Evolutionary conservation across 306 rosid genomes (phyloP), one percentile per base, ranked within the genome.

Genomic region (Leucaena leucocephala): DNA sequence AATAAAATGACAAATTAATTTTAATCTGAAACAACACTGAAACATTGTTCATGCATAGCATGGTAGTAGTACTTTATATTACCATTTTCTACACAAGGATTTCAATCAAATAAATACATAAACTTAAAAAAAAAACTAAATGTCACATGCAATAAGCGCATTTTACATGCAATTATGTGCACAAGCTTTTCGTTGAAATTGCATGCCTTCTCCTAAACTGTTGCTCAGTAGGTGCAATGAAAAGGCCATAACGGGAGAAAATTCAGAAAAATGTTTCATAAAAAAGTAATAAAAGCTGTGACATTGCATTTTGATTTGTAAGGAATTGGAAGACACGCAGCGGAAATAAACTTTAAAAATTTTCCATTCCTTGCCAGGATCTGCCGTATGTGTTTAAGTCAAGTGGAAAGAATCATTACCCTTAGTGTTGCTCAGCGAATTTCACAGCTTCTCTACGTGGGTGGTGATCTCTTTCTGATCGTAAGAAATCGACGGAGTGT

Each of bases 1-100:
- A 27, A 36, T 15, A 74, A 80, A 66, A 13, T 45, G 49, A 75
- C 66, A 83, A 17, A 13, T 61, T 57, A 68, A 39, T 42, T 43
- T 10, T 40, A 19, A 48, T 62, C 33, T 39, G 11, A 43, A 68
- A 40, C 9, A 21, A 11, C n/a, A 21, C 8, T 69, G 21, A 69
- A 69, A 45, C 19, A 44, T 45, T 69, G 39, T 5, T 6, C 14
- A 4, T 43, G 55, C 6, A n/a, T 21, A 9, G 55, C 55, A 15
- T 49, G 19, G 19, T 14, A 40, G 35, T 3, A 68, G 38, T 68
- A 68, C 5, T 19, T 43, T 42, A 11, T 33, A 43, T 43, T 43
- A 21, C 46, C 36, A 10, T 22, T 42, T 68, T 43, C 38, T 43
- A 67, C 50, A 67, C 35, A 43, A 43, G 15, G 11, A 21, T 12